Evolutionary conservation across 225 moss, liverwort and hornwort species (phyloP).

Genomic region (Straminergon stramineum): DNA sequence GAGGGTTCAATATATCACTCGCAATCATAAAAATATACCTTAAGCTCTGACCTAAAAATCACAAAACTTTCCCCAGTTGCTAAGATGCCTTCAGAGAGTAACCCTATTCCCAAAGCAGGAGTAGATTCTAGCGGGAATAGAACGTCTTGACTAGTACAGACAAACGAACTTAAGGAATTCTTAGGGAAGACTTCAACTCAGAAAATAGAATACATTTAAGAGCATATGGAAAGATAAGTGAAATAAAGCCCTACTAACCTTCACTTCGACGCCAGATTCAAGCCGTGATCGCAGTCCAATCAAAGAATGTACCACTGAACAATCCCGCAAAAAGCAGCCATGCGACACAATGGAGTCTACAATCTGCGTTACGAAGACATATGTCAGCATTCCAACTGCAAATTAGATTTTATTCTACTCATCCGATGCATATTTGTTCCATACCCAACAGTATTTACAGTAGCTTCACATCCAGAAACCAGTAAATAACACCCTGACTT

Average conservation of each 20-base stretch:
- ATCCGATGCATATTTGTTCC: background rate
- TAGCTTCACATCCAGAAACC: background rate
- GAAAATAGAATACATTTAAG: background rate
- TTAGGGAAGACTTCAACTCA: background rate
- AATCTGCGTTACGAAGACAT: conserved; percentile 5
- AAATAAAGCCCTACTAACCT: background rate
- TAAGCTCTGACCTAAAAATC: background rate
- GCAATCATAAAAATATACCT: background rate
- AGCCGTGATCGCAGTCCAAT: conserved; percentile 59
- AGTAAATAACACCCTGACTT: background rate
- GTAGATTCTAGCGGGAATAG: background rate
- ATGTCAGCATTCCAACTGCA: background rate
- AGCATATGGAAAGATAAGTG: background rate
- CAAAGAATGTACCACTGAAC: conserved; percentile 40
- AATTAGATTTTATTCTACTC: background rate
- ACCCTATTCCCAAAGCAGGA: background rate
- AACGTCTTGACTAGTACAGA: background rate
- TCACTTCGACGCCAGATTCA: conserved; percentile 42
- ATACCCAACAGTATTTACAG: too few relatives aligned
- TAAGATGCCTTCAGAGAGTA: background rate
- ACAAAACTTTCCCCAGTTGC: background rate
- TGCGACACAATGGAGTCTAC: conserved; percentile 43
- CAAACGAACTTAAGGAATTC: background rate
- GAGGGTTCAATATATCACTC: too few relatives aligned
- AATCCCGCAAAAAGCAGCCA: conserved; percentile 54